A percentile compares a stretch with the other conserved stretches of the same genome.
phyloP scores from a whole-genome alignment of 1,139 yeast genomes.

The Wickerhamomyces sp. region DNA sequence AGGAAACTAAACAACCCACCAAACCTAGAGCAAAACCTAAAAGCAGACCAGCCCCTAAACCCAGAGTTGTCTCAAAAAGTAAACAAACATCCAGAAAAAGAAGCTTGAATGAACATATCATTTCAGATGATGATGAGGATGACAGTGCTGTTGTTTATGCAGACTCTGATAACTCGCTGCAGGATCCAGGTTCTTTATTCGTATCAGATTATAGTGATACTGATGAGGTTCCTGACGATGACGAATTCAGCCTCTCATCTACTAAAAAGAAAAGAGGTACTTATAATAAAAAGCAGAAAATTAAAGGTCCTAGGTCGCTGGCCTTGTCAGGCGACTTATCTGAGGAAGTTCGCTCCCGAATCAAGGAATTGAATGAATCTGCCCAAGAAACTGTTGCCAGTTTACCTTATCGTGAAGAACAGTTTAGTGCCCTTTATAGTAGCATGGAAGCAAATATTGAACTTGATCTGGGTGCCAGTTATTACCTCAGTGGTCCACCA shows the following conservation, averaged over 20 bases:
- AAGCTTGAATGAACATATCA: slow-evolving; percentile 7
- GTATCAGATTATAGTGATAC: background rate
- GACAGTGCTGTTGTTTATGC: background rate
- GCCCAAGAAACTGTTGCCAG: slow-evolving; percentile 3
- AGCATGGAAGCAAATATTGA: slow-evolving; percentile 74
- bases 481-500: slow-evolving; percentile 94
- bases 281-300: slow-evolving; percentile 2
- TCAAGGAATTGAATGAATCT: slow-evolving; percentile 2
- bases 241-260: slow-evolving; percentile 3
- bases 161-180: background rate
- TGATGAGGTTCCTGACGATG: background rate
- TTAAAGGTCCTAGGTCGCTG: slow-evolving; percentile 16
- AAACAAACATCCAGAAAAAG: slow-evolving; percentile 1
- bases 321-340: slow-evolving; percentile 1
- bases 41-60: background rate
- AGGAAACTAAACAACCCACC: background rate
- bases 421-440: slow-evolving; percentile 68
- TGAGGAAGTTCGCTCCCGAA: background rate
- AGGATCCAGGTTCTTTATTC: background rate
- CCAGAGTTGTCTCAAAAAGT: too few relatives aligned
- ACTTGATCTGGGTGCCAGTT: slow-evolving; percentile 72
- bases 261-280: background rate
- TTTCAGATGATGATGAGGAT: slow-evolving; percentile 4
- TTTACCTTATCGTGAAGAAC: slow-evolving; percentile 86
- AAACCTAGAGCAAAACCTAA: background rate